Conservation (phyloP, 208 protist genomes). For the Angomonas deanei region DNA sequence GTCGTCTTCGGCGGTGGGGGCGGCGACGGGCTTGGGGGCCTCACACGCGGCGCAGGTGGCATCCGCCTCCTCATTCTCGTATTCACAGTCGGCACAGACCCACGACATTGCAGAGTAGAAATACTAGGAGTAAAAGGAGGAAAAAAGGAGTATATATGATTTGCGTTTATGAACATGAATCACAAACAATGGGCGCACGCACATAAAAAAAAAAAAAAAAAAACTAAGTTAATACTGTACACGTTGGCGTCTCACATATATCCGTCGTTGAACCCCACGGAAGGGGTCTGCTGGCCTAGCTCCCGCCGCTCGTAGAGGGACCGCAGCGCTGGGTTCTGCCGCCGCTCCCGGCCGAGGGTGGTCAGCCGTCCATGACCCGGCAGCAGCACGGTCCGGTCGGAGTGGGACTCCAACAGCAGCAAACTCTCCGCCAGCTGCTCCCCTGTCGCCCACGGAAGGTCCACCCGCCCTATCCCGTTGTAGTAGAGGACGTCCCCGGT, state of each 20-base stretch:
- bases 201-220: not conserved
- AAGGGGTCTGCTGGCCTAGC: slow-evolving; percentile 53
- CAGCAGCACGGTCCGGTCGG: slow-evolving; percentile 79
- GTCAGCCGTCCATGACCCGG: slow-evolving; percentile 82
- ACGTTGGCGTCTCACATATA: slow-evolving; percentile 73
- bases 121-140: not conserved
- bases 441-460: slow-evolving; percentile 78
- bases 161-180: slow-evolving; percentile 7
- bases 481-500: slow-evolving; percentile 82
- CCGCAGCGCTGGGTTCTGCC: slow-evolving; percentile 66
- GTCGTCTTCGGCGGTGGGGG: slow-evolving; percentile 23
- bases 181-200: not conserved
- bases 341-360: slow-evolving; percentile 77
- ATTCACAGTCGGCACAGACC: slow-evolving; percentile 53
- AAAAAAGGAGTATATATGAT: not conserved
- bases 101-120: slow-evolving; percentile 12
- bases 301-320: slow-evolving; percentile 63
- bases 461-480: slow-evolving; percentile 79
- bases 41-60: slow-evolving; percentile 45
- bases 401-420: slow-evolving; percentile 60
- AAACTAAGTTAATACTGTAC: not conserved
- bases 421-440: slow-evolving; percentile 76
- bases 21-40: slow-evolving; percentile 24
- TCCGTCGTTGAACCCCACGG: slow-evolving; percentile 82
- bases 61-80: slow-evolving; percentile 46